Conservation (phyloP, 2,329 filamentous ascomycete species). For the Paecilomyces niveus region DNA sequence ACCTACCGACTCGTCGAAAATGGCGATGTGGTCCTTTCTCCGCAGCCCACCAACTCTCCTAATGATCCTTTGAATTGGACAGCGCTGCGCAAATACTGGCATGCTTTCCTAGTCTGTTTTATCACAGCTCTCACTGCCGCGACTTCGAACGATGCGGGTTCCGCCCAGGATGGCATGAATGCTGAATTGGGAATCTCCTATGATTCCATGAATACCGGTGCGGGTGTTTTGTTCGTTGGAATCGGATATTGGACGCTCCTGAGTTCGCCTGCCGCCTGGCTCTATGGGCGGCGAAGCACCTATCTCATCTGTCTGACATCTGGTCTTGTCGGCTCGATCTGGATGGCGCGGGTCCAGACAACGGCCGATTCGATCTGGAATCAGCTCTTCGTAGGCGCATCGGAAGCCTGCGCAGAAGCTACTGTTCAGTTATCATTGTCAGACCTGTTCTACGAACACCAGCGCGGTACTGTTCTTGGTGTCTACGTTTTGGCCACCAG, state of each 20-base stretch:
- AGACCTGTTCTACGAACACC: slow-evolving; percentile 53
- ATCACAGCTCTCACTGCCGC: slow-evolving; percentile 51
- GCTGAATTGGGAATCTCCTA: slow-evolving; percentile 47
- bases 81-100: slow-evolving; percentile 42
- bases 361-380: slow-evolving; percentile 46
- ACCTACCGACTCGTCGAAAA: slow-evolving; percentile 19
- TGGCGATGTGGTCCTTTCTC: slow-evolving; percentile 45
- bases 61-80: slow-evolving; percentile 50
- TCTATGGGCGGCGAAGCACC: slow-evolving; percentile 50
- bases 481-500: slow-evolving; percentile 51
- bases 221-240: slow-evolving; percentile 49
- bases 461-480: slow-evolving; percentile 48
- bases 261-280: slow-evolving; percentile 45
- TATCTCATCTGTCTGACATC: slow-evolving; percentile 48
- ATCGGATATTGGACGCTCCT: slow-evolving; percentile 52
- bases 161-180: slow-evolving; percentile 45
- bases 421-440: slow-evolving; percentile 51
- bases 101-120: slow-evolving; percentile 46
- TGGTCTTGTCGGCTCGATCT: slow-evolving; percentile 46
- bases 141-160: slow-evolving; percentile 50
- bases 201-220: slow-evolving; percentile 49
- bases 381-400: slow-evolving; percentile 52
- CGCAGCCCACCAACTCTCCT: slow-evolving; percentile 46
- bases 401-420: slow-evolving; percentile 51
- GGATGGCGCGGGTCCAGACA: slow-evolving; percentile 43